A percentile compares a stretch with the other conserved stretches of the same genome.
These are phyloP conservation scores for Irpex rosettiformis DNA, from an alignment of 1,284 basidiomycete genomes.

Conservation along the genomic window DNA sequence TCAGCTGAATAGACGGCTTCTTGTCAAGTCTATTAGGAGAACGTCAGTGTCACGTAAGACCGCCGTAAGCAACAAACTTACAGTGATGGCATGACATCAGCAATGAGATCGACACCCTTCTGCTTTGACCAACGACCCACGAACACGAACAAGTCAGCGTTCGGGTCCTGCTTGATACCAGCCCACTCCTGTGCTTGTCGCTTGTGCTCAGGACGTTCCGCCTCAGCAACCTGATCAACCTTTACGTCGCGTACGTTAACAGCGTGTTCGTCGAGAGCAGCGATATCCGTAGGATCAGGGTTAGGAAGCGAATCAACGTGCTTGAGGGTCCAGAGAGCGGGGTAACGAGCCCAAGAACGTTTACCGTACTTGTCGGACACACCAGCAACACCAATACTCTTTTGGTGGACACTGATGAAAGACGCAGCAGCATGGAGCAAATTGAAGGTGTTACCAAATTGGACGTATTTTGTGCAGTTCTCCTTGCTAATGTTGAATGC, in stretches of 20 bases:
- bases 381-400: slow-evolving; percentile 89
- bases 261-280: slow-evolving; percentile 80
- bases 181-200: slow-evolving; percentile 94
- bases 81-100: slow-evolving; percentile 88
- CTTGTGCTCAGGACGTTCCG: slow-evolving; percentile 84
- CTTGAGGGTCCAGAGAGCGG: slow-evolving; percentile 90
- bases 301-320: slow-evolving; percentile 93
- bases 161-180: slow-evolving; percentile 83
- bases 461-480: slow-evolving; percentile 91
- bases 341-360: slow-evolving; percentile 92
- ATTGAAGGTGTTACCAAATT: slow-evolving; percentile 96
- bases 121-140: slow-evolving; percentile 97
- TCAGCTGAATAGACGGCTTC: slow-evolving; percentile 79
- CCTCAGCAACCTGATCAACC: slow-evolving; percentile 80
- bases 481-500: slow-evolving; percentile 96
- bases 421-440: slow-evolving; percentile 88
- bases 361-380: slow-evolving; percentile 96
- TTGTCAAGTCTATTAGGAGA: slow-evolving; percentile 66
- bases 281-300: slow-evolving; percentile 91
- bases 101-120: slow-evolving; percentile 93
- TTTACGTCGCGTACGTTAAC: slow-evolving; percentile 69
- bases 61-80: slow-evolving; percentile 35
- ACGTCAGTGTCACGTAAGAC: slow-evolving; percentile 10
- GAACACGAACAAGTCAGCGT: slow-evolving; percentile 89
- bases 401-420: slow-evolving; percentile 89